These are phyloP conservation scores for Punica granatum DNA, from an alignment of 345 rosid species.

Conservation along the genomic window DNA sequence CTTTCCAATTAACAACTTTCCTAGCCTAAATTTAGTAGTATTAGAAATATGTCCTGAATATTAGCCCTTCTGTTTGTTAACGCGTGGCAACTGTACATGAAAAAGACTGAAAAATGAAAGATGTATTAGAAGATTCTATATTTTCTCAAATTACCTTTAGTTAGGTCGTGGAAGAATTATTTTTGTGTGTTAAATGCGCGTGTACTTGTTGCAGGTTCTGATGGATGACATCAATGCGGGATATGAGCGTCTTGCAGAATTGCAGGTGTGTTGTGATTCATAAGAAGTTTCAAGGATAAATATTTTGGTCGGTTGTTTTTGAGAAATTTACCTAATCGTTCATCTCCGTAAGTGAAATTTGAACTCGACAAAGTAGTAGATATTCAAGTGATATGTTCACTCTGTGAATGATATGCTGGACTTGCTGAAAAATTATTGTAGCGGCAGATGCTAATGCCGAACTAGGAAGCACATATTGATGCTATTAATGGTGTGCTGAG, in stretches of 20 bases:
- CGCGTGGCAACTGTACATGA: no score
- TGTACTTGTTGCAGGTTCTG: constrained; percentile 52
- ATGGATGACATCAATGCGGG: constrained; percentile 90
- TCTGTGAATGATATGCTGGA: no score
- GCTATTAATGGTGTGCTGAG: constrained; percentile 14
- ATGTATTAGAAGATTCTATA: no score
- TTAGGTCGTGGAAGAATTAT: no score
- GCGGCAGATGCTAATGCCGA: no score
- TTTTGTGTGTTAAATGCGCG: constrained; percentile 9
- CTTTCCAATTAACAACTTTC: not conserved
- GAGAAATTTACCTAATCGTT: not conserved
- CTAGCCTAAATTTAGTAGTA: not conserved
- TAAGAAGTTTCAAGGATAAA: not conserved
- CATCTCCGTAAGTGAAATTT: not conserved
- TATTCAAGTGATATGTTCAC: not conserved
- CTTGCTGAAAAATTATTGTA: no score
- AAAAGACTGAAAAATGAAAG: no score
- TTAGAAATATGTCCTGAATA: no score
- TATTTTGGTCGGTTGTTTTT: not conserved
- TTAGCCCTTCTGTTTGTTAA: not conserved
- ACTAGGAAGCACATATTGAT: not conserved
- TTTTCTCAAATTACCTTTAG: no score
- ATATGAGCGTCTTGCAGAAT: constrained; percentile 78
- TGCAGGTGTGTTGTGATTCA: constrained; percentile 44
- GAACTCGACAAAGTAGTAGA: not conserved